Percentiles rank a stretch among this genome's conserved stretches.
phyloP scores from a whole-genome alignment of 306 rosid species.

The Cucurbita argyrosperma region DNA sequence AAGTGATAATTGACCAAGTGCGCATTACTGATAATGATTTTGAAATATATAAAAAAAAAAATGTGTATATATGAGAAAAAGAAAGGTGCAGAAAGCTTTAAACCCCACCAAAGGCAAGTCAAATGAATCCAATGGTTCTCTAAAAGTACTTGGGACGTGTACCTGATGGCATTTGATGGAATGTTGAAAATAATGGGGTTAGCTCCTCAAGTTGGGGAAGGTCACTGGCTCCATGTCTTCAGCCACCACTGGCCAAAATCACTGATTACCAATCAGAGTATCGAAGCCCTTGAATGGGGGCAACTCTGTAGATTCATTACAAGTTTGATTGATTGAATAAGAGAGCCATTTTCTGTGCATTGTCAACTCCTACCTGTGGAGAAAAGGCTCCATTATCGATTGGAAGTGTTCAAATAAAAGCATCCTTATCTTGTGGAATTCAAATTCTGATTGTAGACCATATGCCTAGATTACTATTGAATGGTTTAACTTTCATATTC shows the following conservation, averaged over 20 bases:
- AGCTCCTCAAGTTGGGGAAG: conserved; percentile 53
- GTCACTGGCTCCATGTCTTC: background rate
- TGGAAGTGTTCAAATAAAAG: background rate
- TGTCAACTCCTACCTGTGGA: background rate
- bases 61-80: conserved; percentile 6
- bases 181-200: conserved; percentile 15
- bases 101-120: conserved; percentile 46
- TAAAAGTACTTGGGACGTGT: background rate
- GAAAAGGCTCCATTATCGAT: background rate
- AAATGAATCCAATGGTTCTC: conserved; percentile 15
- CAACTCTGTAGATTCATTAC: background rate
- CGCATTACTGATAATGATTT: background rate
- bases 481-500: background rate
- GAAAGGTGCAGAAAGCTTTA: conserved; percentile 24
- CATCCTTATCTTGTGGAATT: background rate
- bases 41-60: background rate
- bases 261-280: background rate
- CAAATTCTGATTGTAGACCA: background rate
- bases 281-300: background rate
- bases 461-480: background rate
- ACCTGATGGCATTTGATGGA: conserved; percentile 6
- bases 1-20: conserved; percentile 9
- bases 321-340: conserved; percentile 2
- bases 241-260: background rate
- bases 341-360: background rate